phyloP scores from a whole-genome alignment of 1,284 basidiomycete genomes.

The Ceratobasidium sp. region DNA sequence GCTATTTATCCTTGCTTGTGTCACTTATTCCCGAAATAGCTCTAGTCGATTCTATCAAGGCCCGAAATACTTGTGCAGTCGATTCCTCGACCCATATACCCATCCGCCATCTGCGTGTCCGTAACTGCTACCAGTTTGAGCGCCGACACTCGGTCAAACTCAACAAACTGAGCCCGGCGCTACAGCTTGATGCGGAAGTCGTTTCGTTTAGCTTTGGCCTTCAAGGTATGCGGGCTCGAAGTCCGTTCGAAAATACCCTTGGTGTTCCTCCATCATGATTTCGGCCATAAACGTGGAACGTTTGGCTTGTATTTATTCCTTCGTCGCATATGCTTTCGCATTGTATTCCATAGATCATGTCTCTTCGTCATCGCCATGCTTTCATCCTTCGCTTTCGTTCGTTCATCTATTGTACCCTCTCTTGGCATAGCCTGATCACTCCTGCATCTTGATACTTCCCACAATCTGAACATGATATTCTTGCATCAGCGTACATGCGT shows the following conservation, averaged over 20 bases:
- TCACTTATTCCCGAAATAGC: constrained; percentile 15
- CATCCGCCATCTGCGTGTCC: constrained; percentile 13
- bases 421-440: constrained; percentile 29
- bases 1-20: neutral
- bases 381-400: neutral
- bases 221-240: constrained; percentile 35
- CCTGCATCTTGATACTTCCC: constrained; percentile 14
- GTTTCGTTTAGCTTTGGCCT: constrained; percentile 29
- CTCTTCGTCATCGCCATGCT: constrained; percentile 27
- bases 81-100: constrained; percentile 5
- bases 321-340: constrained; percentile 6
- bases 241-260: constrained; percentile 24
- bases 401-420: constrained; percentile 36
- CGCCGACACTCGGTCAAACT: constrained; percentile 36
- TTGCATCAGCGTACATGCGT: constrained; percentile 10
- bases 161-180: constrained; percentile 18
- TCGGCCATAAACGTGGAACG: neutral
- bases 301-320: constrained; percentile 6
- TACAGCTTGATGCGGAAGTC: constrained; percentile 34
- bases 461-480: constrained; percentile 14
- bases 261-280: constrained; percentile 10
- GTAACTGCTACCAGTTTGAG: constrained; percentile 38
- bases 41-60: constrained; percentile 35
- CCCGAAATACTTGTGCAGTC: constrained; percentile 19
- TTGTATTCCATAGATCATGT: constrained; percentile 10